Percentiles rank a stretch among this genome's conserved stretches.
phyloP scores from a whole-genome alignment of 305 asterid genomes.

The Fraxinus angustifolia region DNA sequence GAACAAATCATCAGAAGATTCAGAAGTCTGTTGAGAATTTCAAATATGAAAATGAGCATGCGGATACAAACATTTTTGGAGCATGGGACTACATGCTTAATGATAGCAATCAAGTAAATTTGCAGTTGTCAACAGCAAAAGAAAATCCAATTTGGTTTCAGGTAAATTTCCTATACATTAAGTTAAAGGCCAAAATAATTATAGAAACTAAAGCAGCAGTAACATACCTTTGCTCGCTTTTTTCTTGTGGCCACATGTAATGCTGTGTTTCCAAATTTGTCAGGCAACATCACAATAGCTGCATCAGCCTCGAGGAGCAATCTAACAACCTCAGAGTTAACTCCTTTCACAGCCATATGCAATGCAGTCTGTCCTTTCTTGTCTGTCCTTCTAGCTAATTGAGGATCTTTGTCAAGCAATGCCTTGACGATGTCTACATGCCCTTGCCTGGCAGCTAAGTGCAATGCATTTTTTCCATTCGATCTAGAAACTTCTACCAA shows the following conservation, averaged over 20 bases:
- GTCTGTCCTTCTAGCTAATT: conserved; percentile 54
- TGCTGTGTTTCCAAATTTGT: conserved; percentile 54
- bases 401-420: conserved; percentile 49
- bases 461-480: conserved; percentile 58
- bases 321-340: conserved; percentile 48
- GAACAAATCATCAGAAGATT: not conserved
- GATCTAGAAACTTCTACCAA: conserved; percentile 50
- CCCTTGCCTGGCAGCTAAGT: conserved; percentile 61
- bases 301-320: conserved; percentile 54
- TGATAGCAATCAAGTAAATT: not conserved
- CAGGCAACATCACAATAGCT: conserved; percentile 61
- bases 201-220: not conserved
- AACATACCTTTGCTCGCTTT: conserved; percentile 44
- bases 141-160: not conserved
- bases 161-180: not conserved
- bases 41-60: not conserved
- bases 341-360: conserved; percentile 74
- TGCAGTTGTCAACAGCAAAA: not conserved
- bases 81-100: not conserved
- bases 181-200: not conserved
- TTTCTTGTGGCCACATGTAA: conserved; percentile 62
- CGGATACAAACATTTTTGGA: not conserved
- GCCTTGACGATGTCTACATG: conserved; percentile 47
- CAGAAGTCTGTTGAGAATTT: not conserved
- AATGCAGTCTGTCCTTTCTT: conserved; percentile 63